phyloP scores from a whole-genome alignment of 176 grass and related monocot genomes.

The Zea luxurians region DNA sequence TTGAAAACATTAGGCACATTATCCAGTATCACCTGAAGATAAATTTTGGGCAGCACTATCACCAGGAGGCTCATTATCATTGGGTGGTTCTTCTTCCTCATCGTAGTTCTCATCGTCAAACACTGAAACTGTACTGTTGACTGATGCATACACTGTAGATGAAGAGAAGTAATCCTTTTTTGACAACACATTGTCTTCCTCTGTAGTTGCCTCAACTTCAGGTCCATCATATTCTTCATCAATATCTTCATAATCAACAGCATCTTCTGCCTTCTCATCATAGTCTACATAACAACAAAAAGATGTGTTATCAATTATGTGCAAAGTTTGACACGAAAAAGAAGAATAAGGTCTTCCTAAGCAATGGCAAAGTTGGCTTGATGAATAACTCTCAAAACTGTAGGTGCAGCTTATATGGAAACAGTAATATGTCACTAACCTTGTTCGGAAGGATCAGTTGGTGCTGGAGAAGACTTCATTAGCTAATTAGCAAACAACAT shows the following conservation, averaged over 20 bases:
- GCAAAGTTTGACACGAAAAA: slow-evolving; percentile 5
- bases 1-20: neutral
- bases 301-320: slow-evolving; percentile 26
- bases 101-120: slow-evolving; percentile 95
- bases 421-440: slow-evolving; percentile 49
- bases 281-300: slow-evolving; percentile 65
- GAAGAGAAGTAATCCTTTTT: slow-evolving; percentile 87
- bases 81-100: slow-evolving; percentile 73
- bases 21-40: slow-evolving; percentile 41
- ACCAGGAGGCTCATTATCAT: slow-evolving; percentile 32
- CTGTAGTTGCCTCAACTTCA: slow-evolving; percentile 80
- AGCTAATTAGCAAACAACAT: slow-evolving; percentile 59
- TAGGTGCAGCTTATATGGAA: slow-evolving; percentile 22
- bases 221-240: slow-evolving; percentile 99
- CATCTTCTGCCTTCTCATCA: slow-evolving; percentile 97
- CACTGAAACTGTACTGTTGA: slow-evolving; percentile 52
- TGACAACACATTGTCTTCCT: slow-evolving; percentile 81
- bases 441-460: slow-evolving; percentile 87
- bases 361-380: slow-evolving; percentile 7
- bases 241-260: slow-evolving; percentile 96
- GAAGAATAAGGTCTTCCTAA: slow-evolving; percentile 30
- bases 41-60: slow-evolving; percentile 31
- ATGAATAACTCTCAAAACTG: neutral
- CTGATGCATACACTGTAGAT: slow-evolving; percentile 55
- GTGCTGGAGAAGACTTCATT: slow-evolving; percentile 74